These are phyloP conservation scores for Lachancea thermotolerans DNA, from an alignment of 805 yeast species.

Conservation along the genomic window DNA sequence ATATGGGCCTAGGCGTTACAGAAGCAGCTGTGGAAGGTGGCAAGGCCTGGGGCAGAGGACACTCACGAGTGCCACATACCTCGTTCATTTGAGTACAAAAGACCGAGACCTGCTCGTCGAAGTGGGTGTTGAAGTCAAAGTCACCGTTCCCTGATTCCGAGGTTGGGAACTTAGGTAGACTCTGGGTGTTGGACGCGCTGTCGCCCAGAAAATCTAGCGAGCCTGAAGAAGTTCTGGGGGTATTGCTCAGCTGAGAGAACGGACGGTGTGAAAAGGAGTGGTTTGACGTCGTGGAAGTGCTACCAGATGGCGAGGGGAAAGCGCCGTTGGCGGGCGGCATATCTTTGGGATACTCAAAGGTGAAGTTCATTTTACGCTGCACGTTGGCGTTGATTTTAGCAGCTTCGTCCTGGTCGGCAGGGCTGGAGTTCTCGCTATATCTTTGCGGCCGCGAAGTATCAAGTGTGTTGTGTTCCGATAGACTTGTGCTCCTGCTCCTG, in stretches of 20 bases:
- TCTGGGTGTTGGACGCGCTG: conserved; percentile 3
- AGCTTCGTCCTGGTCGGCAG: conserved; percentile 2
- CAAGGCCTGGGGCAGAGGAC: conserved; percentile 49
- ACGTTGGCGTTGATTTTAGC: conserved; percentile 13
- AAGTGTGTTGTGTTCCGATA: conserved; percentile 1
- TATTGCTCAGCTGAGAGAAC: background rate
- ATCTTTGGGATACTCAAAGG: conserved; percentile 53
- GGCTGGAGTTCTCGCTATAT: conserved; percentile 2
- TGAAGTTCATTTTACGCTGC: conserved; percentile 29
- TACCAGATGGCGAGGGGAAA: conserved; percentile 23
- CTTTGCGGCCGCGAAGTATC: conserved; percentile 3
- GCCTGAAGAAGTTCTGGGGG: conserved; percentile 10
- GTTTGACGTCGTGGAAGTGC: conserved; percentile 22
- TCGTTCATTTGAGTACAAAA: conserved; percentile 71
- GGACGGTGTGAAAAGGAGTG: conserved; percentile 4
- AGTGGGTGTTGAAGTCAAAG: conserved; percentile 37
- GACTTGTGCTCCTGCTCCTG: conserved; percentile 4
- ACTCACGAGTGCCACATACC: conserved; percentile 74
- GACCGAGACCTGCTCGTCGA: conserved; percentile 62
- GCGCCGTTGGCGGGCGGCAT: conserved; percentile 1
- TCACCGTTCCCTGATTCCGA: conserved; percentile 15
- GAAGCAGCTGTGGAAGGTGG: background rate
- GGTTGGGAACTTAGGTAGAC: conserved; percentile 7
- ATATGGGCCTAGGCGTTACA: background rate
- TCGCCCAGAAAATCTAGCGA: conserved; percentile 6